Evolutionary conservation across 257 asterid genomes (phyloP).

Genomic region (Solanum microdontum): DNA sequence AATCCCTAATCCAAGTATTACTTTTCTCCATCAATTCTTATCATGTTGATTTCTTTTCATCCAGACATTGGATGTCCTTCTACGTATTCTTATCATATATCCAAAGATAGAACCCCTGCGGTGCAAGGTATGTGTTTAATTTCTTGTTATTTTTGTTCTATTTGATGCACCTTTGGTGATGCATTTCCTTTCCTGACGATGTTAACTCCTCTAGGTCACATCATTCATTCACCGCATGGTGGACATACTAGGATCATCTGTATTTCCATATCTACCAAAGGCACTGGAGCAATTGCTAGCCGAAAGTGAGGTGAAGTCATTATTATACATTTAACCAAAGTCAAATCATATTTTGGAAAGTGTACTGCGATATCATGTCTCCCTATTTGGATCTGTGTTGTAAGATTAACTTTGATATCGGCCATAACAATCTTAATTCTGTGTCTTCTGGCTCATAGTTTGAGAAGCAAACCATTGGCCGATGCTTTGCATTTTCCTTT

Average conservation of each 20-base stretch:
- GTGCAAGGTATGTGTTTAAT: slow-evolving; percentile 49
- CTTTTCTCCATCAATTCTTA: background rate
- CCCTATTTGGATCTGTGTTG: background rate
- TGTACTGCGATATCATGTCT: background rate
- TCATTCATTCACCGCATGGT: slow-evolving; percentile 98
- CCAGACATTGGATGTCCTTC: slow-evolving; percentile 51
- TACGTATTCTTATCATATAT: slow-evolving; percentile 72
- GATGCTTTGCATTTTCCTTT: background rate
- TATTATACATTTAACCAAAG: background rate
- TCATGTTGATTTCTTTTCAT: background rate
- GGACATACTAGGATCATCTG: slow-evolving; percentile 73
- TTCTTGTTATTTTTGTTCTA: background rate
- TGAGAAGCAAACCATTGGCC: background rate
- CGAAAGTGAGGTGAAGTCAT: slow-evolving; percentile 66
- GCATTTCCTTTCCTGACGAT: slow-evolving; percentile 1
- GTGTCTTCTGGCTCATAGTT: background rate
- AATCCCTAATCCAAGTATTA: background rate
- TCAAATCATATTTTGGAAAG: background rate
- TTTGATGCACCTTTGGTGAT: background rate
- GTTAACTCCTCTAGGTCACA: slow-evolving; percentile 42
- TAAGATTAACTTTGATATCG: background rate
- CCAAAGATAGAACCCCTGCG: slow-evolving; percentile 72
- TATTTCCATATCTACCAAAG: slow-evolving; percentile 88
- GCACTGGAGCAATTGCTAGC: slow-evolving; percentile 79
- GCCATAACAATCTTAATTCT: background rate